Evolutionary conservation across 2,329 filamentous ascomycete genomes (phyloP), one percentile per base, ranked within the genome.

Genomic region (Geosmithia flava): DNA sequence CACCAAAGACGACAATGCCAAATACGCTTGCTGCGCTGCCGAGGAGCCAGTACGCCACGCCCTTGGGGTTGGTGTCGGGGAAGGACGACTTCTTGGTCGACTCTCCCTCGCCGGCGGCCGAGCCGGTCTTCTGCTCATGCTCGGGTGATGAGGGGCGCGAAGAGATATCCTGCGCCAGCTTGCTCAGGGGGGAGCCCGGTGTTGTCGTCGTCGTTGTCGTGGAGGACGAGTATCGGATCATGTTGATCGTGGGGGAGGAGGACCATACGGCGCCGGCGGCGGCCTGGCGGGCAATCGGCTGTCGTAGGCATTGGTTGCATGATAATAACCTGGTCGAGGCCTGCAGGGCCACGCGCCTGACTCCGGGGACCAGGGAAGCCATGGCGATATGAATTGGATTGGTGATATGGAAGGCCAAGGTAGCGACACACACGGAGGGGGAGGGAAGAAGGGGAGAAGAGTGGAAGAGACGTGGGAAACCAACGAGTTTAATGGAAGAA

Each of bases 1-100:
- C 93, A 50, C 93, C 93, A 65, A 94, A 95, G 43, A 98, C 80
- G 47, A 98, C 90, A 58, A 98, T 95, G 51, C 93, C 93, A 67
- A 97, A 98, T 47, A 97, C 93, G 62, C 88, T 94, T 42, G 80
- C 85, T 1, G 93, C 90, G 56, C 90, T 96, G 44, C 81, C 91
- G 49, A 98, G 70, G 44, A 98, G 77, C 90, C 90, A 98, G 70
- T 91, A 91, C 51, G 83, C 93, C 43, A 95, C 90, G 10, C 72
- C 69, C 66, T 86, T 93, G 50, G 82, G 79, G 54, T 78, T 88
- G 10, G 77, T 78, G 56, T 85, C 75, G 29, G 76, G 75, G 51
- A 75, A 78, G 16, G 45, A 20, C 20, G 37, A 43, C 41, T 33
- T 44, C 3, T 20, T 40, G 7, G 44, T 27, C 23, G 23, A 27